phyloP scores from a whole-genome alignment of 371 early-diverging fungal species.

The Nematocida sp. region DNA sequence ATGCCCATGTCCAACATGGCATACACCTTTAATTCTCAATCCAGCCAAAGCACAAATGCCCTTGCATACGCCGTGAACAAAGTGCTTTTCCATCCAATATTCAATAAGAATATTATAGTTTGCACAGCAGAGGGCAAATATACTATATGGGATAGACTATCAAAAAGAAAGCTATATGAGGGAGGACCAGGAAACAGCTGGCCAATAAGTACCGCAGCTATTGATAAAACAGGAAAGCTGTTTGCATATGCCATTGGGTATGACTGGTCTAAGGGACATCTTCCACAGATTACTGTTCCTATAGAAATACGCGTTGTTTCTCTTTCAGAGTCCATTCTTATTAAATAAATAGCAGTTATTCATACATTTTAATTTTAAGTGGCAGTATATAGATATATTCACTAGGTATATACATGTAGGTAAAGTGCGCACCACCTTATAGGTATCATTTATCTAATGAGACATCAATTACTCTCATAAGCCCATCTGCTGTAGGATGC shows the following conservation, averaged over 20 bases:
- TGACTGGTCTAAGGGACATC: constrained; percentile 89
- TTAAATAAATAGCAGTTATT: constrained; percentile 5
- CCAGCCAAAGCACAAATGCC: constrained; percentile 76
- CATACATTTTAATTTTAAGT: too few relatives aligned
- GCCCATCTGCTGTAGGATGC: neutral
- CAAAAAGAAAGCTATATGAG: constrained; percentile 71
- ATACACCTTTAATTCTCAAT: constrained; percentile 69
- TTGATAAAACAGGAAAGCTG: constrained; percentile 77
- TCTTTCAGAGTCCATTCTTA: constrained; percentile 21
- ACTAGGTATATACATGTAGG: neutral
- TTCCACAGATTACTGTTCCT: constrained; percentile 59
- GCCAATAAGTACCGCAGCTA: constrained; percentile 74
- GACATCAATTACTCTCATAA: constrained; percentile 36
- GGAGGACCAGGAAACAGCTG: constrained; percentile 63
- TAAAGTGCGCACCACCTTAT: too few relatives aligned
- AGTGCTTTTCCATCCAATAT: constrained; percentile 77
- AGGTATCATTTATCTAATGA: constrained; percentile 38
- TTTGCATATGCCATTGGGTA: constrained; percentile 86
- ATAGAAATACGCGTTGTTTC: constrained; percentile 40
- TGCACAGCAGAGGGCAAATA: constrained; percentile 83
- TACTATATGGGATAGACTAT: constrained; percentile 86
- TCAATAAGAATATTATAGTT: constrained; percentile 79
- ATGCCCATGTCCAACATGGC: constrained; percentile 67
- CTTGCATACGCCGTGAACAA: constrained; percentile 71
- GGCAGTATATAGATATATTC: neutral